Percentiles rank a stretch among this genome's conserved stretches.
Evolutionary conservation across 306 rosid genomes (phyloP).

Genomic region (Cucumis cinereus): DNA sequence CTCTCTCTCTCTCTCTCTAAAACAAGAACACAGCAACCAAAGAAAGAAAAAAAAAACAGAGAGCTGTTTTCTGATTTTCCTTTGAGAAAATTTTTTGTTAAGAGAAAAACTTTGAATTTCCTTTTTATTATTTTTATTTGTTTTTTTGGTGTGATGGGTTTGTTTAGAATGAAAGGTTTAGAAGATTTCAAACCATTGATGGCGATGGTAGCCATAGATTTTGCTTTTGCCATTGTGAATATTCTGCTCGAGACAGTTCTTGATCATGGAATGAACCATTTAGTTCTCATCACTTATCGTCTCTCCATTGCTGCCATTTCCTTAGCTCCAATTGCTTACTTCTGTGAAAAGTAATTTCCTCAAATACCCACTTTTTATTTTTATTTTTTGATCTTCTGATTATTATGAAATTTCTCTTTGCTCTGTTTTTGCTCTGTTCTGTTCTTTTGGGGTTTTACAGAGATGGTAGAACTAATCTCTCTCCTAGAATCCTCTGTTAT

Average conservation of each 20-base stretch:
- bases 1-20: constrained; percentile 7
- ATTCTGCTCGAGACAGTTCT: constrained; percentile 78
- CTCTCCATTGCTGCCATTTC: constrained; percentile 54
- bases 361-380: neutral
- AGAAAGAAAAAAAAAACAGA: neutral
- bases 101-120: constrained; percentile 5
- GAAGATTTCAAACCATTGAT: constrained; percentile 74
- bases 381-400: neutral
- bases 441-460: constrained; percentile 25
- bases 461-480: constrained; percentile 44
- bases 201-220: constrained; percentile 58
- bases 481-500: constrained; percentile 48
- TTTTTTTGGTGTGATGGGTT: neutral
- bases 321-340: constrained; percentile 65
- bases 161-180: constrained; percentile 26
- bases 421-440: neutral
- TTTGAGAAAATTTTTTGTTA: neutral
- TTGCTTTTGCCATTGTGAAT: constrained; percentile 55
- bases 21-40: neutral
- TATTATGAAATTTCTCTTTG: neutral
- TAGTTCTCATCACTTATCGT: constrained; percentile 79
- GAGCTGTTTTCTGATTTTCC: neutral
- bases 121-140: no score
- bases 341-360: constrained; percentile 47
- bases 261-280: constrained; percentile 70